Percentiles rank a stretch among this genome's conserved stretches.
Evolutionary conservation across 208 protist genomes (phyloP).

Genomic region (Trypanosoma theileri): DNA sequence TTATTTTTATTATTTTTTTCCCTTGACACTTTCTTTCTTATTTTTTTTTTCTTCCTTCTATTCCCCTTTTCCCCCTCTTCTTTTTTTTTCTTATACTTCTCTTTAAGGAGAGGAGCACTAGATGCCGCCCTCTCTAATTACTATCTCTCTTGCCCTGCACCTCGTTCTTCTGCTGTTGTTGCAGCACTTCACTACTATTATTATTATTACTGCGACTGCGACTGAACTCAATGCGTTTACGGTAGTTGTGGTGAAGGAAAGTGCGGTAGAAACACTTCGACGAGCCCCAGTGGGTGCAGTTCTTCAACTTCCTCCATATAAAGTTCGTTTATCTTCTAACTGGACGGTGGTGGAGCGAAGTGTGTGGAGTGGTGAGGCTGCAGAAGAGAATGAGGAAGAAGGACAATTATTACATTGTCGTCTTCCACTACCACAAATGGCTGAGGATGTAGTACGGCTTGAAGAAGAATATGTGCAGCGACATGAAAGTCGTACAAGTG

Average conservation of each 20-base stretch:
- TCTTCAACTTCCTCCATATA: slow-evolving; percentile 34
- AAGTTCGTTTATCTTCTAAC: slow-evolving; percentile 55
- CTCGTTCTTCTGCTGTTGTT: slow-evolving; percentile 1
- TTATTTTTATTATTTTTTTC: background rate
- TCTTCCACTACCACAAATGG: slow-evolving; percentile 58
- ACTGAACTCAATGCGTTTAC: slow-evolving; percentile 20
- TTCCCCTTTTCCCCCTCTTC: slow-evolving; percentile 8
- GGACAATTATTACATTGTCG: slow-evolving; percentile 73
- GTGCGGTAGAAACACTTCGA: slow-evolving; percentile 8
- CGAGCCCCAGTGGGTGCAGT: slow-evolving; percentile 7
- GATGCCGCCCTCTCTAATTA: background rate
- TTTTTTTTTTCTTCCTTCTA: slow-evolving; percentile 18
- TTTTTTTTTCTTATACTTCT: background rate
- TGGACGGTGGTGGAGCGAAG: slow-evolving; percentile 75
- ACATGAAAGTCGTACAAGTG: slow-evolving; percentile 27
- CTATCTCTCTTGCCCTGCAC: background rate
- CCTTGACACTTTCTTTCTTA: slow-evolving; percentile 18
- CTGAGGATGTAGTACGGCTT: slow-evolving; percentile 16
- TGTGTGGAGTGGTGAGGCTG: background rate
- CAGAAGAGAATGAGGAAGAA: slow-evolving; percentile 6
- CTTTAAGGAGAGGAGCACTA: background rate
- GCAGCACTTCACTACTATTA: background rate
- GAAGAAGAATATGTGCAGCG: slow-evolving; percentile 37
- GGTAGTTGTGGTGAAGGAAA: slow-evolving; percentile 17
- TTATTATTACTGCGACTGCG: background rate